These are phyloP conservation scores for Colletotrichum sp. DNA, from an alignment of 2,329 filamentous ascomycete species.

Conservation along the genomic window DNA sequence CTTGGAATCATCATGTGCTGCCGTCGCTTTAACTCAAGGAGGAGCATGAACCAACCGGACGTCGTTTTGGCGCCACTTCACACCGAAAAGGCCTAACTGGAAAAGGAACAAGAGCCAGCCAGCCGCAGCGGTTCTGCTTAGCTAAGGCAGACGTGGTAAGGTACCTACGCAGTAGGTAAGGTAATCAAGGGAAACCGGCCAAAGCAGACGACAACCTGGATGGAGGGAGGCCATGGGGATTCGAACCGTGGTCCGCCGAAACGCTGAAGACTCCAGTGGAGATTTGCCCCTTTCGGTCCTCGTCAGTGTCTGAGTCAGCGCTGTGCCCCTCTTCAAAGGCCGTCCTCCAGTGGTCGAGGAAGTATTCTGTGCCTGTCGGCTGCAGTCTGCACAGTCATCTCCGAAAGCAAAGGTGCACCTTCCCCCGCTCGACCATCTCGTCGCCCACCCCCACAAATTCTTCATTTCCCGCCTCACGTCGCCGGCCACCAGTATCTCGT, in stretches of 20 bases:
- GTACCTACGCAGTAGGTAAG: neutral
- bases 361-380: neutral
- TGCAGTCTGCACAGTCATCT: neutral
- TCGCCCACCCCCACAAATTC: constrained; percentile 26
- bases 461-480: constrained; percentile 25
- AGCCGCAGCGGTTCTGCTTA: neutral
- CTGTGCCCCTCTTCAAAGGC: neutral
- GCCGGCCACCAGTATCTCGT: constrained; percentile 18
- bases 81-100: neutral
- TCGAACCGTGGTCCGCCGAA: neutral
- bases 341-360: neutral
- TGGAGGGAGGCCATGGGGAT: neutral
- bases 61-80: neutral
- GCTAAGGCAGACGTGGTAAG: neutral
- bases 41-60: neutral
- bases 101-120: neutral
- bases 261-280: neutral
- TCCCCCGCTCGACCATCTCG: constrained; percentile 37
- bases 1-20: neutral
- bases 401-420: constrained; percentile 1
- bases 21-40: neutral
- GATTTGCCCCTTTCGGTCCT: neutral
- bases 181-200: neutral
- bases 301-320: neutral
- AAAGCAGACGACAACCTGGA: neutral